phyloP scores from a whole-genome alignment of 2,329 filamentous ascomycete species.

The Podosphaera leucotricha region DNA sequence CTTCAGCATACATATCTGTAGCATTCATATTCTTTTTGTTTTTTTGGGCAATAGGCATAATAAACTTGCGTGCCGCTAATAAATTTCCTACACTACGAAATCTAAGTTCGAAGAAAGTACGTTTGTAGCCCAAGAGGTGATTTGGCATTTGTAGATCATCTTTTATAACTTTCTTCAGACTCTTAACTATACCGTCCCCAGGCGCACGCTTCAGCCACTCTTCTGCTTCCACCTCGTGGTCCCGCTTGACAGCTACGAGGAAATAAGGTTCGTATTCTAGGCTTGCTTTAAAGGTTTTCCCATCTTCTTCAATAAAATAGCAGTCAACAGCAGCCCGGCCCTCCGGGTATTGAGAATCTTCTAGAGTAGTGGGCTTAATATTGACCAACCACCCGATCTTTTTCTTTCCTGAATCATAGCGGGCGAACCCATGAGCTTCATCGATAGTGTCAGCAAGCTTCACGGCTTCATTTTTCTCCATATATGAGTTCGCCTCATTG shows the following conservation, averaged over 20 bases:
- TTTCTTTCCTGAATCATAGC: constrained; percentile 67
- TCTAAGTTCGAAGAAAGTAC: constrained; percentile 66
- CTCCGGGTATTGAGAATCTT: constrained; percentile 63
- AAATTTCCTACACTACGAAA: constrained; percentile 79
- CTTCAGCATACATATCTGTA: constrained; percentile 96
- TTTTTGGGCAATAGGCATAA: constrained; percentile 81
- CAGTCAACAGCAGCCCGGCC: constrained; percentile 83
- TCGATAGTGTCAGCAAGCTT: constrained; percentile 73
- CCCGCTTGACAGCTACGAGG: constrained; percentile 68
- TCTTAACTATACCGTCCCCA: constrained; percentile 62
- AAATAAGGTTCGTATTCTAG: constrained; percentile 96
- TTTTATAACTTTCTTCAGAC: constrained; percentile 55
- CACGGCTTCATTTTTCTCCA: constrained; percentile 77
- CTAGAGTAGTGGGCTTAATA: constrained; percentile 66
- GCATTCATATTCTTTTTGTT: constrained; percentile 92
- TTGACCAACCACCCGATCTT: constrained; percentile 87
- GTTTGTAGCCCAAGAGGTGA: constrained; percentile 71
- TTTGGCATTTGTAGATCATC: constrained; percentile 92
- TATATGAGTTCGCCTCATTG: constrained; percentile 67
- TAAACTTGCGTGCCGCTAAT: constrained; percentile 57
- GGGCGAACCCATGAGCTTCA: constrained; percentile 79
- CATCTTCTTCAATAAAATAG: constrained; percentile 84
- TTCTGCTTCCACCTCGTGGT: constrained; percentile 78
- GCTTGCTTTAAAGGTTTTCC: constrained; percentile 75
- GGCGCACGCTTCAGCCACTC: constrained; percentile 71